These are phyloP conservation scores for Achlya hypogyna DNA, from an alignment of 352 stramenopile genomes.

Conservation along the genomic window DNA sequence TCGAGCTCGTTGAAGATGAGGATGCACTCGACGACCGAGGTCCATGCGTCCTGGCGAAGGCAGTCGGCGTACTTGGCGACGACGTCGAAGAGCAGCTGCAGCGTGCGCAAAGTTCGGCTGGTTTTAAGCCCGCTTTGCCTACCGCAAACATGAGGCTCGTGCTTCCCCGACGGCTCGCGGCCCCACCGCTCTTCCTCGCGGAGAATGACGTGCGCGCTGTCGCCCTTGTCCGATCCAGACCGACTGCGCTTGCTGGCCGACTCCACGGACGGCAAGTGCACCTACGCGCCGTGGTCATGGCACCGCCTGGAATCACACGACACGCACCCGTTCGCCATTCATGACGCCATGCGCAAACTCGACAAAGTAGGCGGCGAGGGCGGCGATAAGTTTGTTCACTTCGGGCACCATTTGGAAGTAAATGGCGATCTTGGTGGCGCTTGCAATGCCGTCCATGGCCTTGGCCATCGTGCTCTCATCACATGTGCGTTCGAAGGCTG, in stretches of 20 bases:
- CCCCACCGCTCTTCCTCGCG: not conserved
- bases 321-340: conserved; percentile 62
- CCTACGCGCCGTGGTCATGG: conserved; percentile 24
- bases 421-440: conserved; percentile 77
- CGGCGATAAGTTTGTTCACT: conserved; percentile 79
- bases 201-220: conserved; percentile 1
- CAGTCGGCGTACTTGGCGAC: conserved; percentile 69
- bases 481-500: conserved; percentile 78
- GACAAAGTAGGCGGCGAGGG: conserved; percentile 71
- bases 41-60: conserved; percentile 65
- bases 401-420: conserved; percentile 74
- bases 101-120: conserved; percentile 54
- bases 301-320: conserved; percentile 28
- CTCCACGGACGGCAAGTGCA: conserved; percentile 15
- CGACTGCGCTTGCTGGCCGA: not conserved
- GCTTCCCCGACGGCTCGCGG: not conserved
- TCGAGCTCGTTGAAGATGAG: conserved; percentile 86
- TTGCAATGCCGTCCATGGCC: conserved; percentile 66
- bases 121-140: conserved; percentile 34
- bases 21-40: conserved; percentile 72
- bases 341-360: conserved; percentile 77
- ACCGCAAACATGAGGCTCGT: not conserved
- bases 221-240: conserved; percentile 3
- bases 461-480: conserved; percentile 76
- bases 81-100: conserved; percentile 80